Base-by-base conservation (phyloP, 1,284 basidiomycete species). In the Schizophyllum amplum region DNA sequence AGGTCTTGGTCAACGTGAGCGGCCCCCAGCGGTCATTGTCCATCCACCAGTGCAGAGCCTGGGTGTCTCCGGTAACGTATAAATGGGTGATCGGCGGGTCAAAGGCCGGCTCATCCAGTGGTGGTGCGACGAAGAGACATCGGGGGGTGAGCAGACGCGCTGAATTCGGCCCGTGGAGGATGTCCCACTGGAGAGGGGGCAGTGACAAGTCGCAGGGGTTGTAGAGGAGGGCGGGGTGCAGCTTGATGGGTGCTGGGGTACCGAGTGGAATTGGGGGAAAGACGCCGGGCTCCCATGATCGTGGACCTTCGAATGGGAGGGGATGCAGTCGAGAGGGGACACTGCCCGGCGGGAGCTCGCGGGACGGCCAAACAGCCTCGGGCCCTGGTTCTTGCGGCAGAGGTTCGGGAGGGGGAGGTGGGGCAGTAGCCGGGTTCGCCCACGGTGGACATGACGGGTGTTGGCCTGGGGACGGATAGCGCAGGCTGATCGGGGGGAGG, bases 291-390 rank as follows among this genome's bases (percentile, higher is more conserved):
- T 68, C 67, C 60, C 59, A 62, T 3, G 33, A 17, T 42, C 13
- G 11, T 42, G 33, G 33, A 9, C 17, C 33, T 55, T 75, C 72
- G 64, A 86, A 83, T 1, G 90, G 89, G 1, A 84, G 63, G 27
- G 33, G 33, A 42, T 17, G 17, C 4, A 42, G 13, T 42, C 17
- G 33, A 17, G 33, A 42, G 33, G 33, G 33, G 17, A 42, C 33
- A 42, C 33, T 42, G 11, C 33, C 33, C 17, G 33, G 2, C 17
- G 33, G 33, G 17, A 42, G 33, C 11, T 42, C 17, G n/a, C n/a
- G n/a, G 33, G 33, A 13, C 33, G 33, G 33, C 33, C 33, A 42
- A 42, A 42, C 33, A 17, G 33, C 13, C 33, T 42, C 33, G 4
- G 33, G 33, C 11, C 33, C 33, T 3, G 11, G 13, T 42, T 42